phyloP scores from a whole-genome alignment of 2,329 filamentous ascomycete genomes.

The Paraconiothyrium brasiliense region DNA sequence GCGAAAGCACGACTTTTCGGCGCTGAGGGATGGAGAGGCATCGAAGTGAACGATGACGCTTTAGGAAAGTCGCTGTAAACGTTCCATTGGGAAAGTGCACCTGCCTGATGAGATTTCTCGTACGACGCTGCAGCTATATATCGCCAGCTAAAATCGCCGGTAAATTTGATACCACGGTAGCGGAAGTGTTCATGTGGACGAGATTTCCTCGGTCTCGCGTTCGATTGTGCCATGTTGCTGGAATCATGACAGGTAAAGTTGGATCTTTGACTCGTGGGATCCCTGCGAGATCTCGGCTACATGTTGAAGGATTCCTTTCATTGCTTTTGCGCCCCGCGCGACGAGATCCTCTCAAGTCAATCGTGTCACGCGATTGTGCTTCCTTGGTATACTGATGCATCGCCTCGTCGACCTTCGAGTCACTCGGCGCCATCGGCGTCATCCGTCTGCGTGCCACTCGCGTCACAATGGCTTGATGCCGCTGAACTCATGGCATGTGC shows the following conservation, averaged over 20 bases:
- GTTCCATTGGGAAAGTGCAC: too few relatives aligned
- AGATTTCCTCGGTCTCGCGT: neutral
- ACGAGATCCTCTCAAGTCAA: neutral
- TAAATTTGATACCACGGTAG: neutral
- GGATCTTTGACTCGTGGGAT: neutral
- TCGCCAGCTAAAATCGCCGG: neutral
- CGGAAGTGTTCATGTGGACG: neutral
- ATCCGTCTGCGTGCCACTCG: neutral
- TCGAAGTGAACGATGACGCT: too few relatives aligned
- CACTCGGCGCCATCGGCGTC: neutral
- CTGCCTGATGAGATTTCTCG: too few relatives aligned
- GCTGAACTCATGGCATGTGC: slow-evolving; percentile 12
- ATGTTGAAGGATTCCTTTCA: neutral
- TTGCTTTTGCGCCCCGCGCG: neutral
- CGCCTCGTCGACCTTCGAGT: neutral
- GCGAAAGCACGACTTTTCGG: too few relatives aligned
- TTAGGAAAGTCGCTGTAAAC: too few relatives aligned
- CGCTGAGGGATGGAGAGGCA: too few relatives aligned
- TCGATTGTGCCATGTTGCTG: neutral
- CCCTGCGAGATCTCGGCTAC: neutral
- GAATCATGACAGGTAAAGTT: neutral
- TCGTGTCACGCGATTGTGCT: neutral
- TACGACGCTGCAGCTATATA: too few relatives aligned
- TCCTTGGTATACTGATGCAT: neutral
- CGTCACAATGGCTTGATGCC: neutral